A percentile compares a stretch with the other conserved stretches of the same genome.
Conservation (phyloP, 2,329 filamentous ascomycete species). For the Parascedosporium putredinis region DNA sequence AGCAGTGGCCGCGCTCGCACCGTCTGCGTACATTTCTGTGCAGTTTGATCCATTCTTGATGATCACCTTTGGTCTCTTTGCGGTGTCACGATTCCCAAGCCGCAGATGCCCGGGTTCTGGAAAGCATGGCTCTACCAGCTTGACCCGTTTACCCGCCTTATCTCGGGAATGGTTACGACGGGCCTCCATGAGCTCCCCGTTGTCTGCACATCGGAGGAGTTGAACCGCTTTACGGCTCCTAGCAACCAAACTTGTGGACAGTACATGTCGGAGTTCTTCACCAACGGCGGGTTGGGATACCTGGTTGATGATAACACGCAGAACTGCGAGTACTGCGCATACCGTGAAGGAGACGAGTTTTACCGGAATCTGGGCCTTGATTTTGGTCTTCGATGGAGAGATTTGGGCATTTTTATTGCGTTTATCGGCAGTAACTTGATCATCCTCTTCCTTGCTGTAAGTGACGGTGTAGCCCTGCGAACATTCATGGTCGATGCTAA, state of each 20-base stretch:
- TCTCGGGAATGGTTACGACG: conserved; percentile 69
- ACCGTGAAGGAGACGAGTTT: conserved; percentile 70
- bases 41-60: conserved; percentile 75
- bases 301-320: conserved; percentile 48
- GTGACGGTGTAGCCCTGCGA: too few relatives aligned
- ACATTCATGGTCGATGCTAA: neutral
- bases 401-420: conserved; percentile 66
- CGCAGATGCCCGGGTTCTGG: conserved; percentile 72
- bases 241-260: conserved; percentile 56
- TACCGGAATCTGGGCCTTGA: conserved; percentile 56
- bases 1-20: conserved; percentile 65
- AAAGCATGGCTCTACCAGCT: conserved; percentile 72
- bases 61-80: conserved; percentile 79
- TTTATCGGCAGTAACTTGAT: conserved; percentile 72
- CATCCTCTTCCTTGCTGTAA: conserved; percentile 42
- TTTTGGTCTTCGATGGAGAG: conserved; percentile 66
- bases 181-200: conserved; percentile 60
- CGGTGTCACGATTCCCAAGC: conserved; percentile 70
- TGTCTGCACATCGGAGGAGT: conserved; percentile 47
- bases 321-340: conserved; percentile 73
- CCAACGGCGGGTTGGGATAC: conserved; percentile 59
- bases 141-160: conserved; percentile 72
- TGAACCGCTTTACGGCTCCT: conserved; percentile 60
- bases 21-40: conserved; percentile 66
- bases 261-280: conserved; percentile 67